Percentiles rank a stretch among this genome's conserved stretches.
These are phyloP conservation scores for Leishmania braziliensis DNA, from an alignment of 208 protist species.

Conservation along the genomic window DNA sequence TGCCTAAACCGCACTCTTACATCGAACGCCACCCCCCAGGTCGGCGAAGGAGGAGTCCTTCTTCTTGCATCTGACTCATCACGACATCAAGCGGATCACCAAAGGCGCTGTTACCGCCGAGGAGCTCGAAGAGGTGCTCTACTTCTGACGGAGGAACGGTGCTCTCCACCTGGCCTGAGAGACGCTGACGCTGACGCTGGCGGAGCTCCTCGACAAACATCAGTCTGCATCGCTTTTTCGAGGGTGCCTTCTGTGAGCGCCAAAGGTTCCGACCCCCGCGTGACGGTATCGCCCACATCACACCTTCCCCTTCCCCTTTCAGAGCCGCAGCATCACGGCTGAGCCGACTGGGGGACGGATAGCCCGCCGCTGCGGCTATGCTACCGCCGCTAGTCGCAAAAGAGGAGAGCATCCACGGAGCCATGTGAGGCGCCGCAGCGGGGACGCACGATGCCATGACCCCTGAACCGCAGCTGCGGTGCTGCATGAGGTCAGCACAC, in stretches of 20 bases:
- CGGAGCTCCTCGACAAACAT: conserved; percentile 23
- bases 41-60: conserved; percentile 57
- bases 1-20: neutral
- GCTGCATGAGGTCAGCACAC: conserved; percentile 34
- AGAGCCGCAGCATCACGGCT: conserved; percentile 6
- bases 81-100: conserved; percentile 52
- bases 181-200: conserved; percentile 17
- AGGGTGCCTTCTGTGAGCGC: conserved; percentile 5
- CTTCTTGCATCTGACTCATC: conserved; percentile 61
- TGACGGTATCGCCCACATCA: neutral
- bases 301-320: neutral
- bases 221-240: conserved; percentile 34
- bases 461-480: neutral
- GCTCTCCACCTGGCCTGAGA: neutral
- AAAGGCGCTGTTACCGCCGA: conserved; percentile 48
- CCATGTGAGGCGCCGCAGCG: neutral
- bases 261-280: neutral
- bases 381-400: neutral
- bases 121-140: conserved; percentile 35
- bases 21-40: conserved; percentile 43
- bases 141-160: conserved; percentile 24
- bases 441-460: neutral
- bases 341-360: neutral
- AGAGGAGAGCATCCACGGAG: neutral
- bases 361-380: neutral